These are phyloP conservation scores for Rubia tinctorum DNA, from an alignment of 305 asterid species.

Conservation along the genomic window DNA sequence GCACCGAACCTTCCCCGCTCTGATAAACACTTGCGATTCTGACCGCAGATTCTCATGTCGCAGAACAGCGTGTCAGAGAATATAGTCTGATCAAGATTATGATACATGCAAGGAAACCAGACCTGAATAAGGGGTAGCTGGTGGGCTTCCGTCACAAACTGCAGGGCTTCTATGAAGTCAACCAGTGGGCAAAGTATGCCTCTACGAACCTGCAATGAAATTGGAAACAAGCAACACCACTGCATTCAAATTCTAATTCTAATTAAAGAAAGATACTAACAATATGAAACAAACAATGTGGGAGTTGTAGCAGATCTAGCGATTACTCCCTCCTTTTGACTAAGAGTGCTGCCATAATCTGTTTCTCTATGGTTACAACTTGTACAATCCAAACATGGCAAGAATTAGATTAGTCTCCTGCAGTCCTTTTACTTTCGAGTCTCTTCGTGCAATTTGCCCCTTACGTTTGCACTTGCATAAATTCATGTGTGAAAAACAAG, in stretches of 20 bases:
- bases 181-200: not conserved
- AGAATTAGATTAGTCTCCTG: not conserved
- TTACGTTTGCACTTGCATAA: not conserved
- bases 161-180: not conserved
- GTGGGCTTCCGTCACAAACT: not conserved
- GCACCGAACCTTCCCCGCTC: not conserved
- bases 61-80: not conserved
- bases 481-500: not conserved
- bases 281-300: not conserved
- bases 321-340: not conserved
- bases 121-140: not conserved
- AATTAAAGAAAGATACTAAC: no score
- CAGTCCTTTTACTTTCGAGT: no score
- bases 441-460: not conserved
- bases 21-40: not conserved
- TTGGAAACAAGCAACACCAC: not conserved
- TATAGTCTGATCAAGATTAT: not conserved
- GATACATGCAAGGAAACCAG: not conserved
- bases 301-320: not conserved
- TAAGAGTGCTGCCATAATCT: no score
- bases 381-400: not conserved
- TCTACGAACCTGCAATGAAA: not conserved
- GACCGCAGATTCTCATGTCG: not conserved
- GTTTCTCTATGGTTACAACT: no score
- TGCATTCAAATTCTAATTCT: not conserved